phyloP scores from a whole-genome alignment of 768 basidiomycete species.

The Podaxis carcinomalis region DNA sequence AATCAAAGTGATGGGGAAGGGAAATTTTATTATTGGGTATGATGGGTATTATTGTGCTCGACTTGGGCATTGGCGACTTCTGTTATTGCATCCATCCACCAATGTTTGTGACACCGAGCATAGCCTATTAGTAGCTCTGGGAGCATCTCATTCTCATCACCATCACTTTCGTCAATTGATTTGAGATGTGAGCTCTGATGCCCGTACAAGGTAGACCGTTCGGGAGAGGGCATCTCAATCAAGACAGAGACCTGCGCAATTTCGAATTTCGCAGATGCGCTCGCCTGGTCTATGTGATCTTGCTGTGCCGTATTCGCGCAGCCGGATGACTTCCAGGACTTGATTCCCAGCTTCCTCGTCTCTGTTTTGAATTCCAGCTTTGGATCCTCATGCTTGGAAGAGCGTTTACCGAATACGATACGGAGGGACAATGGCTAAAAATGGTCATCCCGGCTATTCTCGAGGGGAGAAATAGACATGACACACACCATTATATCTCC shows the following conservation, averaged over 20 bases:
- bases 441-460: neutral
- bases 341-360: neutral
- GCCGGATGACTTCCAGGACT: neutral
- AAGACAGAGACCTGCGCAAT: conserved; percentile 52
- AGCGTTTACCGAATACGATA: neutral
- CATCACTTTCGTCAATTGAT: conserved; percentile 17
- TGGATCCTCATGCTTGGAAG: neutral
- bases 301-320: neutral
- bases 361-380: neutral
- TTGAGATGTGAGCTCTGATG: conserved; percentile 14
- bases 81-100: neutral
- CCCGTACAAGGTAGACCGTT: conserved; percentile 16
- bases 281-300: conserved; percentile 4
- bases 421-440: conserved; percentile 5
- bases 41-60: neutral
- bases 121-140: conserved; percentile 48
- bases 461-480: neutral
- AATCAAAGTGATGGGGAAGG: neutral
- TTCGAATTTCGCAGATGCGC: conserved; percentile 19
- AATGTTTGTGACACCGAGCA: conserved; percentile 8
- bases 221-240: conserved; percentile 50
- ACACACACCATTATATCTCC: conserved; percentile 45
- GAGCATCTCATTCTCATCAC: conserved; percentile 26
- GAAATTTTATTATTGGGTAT: neutral
- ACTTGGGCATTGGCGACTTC: neutral